Evolutionary conservation across 2,329 filamentous ascomycete species (phyloP), one percentile per base, ranked within the genome.

Genomic region (Ophiocordyceps sinensis): DNA sequence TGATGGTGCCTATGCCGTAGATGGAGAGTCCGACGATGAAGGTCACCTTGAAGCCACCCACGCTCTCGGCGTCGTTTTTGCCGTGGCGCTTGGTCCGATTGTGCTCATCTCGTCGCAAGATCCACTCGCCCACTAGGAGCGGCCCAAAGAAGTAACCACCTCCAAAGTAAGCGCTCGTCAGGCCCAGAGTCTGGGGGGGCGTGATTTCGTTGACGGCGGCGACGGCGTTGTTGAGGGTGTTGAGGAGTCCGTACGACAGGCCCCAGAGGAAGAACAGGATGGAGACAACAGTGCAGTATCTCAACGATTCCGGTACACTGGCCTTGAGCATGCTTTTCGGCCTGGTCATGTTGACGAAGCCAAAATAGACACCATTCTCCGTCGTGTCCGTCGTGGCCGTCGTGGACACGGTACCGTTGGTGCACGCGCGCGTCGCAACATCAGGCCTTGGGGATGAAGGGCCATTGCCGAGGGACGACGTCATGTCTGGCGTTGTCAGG

Each of bases 221-320:
- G 40, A 86, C 79, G 21, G 77, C 76, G 17, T 70, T 71, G 55
- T 94, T 94, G 26, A 95, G 71, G 0, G 80, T 82, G 52, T 91
- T 86, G 6, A 94, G 67, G 2, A 94, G 70, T 1, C 88, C 88
- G 51, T 94, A 94, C 0, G 86, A 87, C 43, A 94, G 82, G 0
- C 88, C 88, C 87, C 86, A 94, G 3, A 94, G 65, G 47, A 94
- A 78, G 61, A 94, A 94, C 0, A 94, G 66, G 7, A 88, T 72
- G 1, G 83, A 85, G 19, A 93, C 85, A 47, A 85, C 67, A 14
- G 73, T 70, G 52, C 83, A 79, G 47, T 85, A 85, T 47, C 78
- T 82, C 48, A 83, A 63, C 0, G 80, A 83, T 46, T 87, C 81
- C 11, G 61, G 56, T 2, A 68, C 68, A 1, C 73, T 76, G 43